These are phyloP conservation scores for Salix udensis DNA, from an alignment of 345 rosid species.

Conservation along the genomic window DNA sequence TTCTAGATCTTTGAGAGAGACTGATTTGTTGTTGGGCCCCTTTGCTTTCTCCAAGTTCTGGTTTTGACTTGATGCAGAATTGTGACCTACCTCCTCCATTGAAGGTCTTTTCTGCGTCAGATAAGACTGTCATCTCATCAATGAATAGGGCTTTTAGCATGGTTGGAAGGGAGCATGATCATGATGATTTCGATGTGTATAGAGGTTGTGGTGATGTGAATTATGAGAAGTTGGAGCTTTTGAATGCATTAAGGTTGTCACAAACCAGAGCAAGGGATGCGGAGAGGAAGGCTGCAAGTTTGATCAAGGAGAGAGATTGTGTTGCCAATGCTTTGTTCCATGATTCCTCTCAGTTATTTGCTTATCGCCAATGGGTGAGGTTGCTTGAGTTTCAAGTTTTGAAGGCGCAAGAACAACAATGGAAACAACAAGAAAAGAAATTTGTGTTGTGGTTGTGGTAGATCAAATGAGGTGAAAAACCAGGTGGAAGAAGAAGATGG, in stretches of 20 bases:
- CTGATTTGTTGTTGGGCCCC: slow-evolving; percentile 25
- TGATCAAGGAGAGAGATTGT: slow-evolving; percentile 40
- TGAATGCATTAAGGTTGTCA: slow-evolving; percentile 58
- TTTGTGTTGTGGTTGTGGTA: neutral
- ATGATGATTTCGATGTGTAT: neutral
- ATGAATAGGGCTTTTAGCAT: slow-evolving; percentile 15
- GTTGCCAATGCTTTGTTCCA: slow-evolving; percentile 30
- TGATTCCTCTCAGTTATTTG: slow-evolving; percentile 42
- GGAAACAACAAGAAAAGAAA: slow-evolving; percentile 3
- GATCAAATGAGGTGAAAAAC: neutral
- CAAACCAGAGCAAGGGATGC: slow-evolving; percentile 70
- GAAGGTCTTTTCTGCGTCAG: slow-evolving; percentile 39
- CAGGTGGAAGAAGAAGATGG: neutral
- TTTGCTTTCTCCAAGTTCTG: slow-evolving; percentile 15
- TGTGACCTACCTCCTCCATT: slow-evolving; percentile 60
- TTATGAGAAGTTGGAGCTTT: slow-evolving; percentile 40
- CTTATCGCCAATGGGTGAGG: slow-evolving; percentile 43
- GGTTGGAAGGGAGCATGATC: slow-evolving; percentile 4
- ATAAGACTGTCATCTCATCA: slow-evolving; percentile 20
- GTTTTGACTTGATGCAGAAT: slow-evolving; percentile 29
- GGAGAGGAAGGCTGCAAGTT: slow-evolving; percentile 39
- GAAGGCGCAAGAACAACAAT: slow-evolving; percentile 22
- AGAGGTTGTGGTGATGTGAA: slow-evolving; percentile 6
- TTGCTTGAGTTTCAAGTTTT: slow-evolving; percentile 49
- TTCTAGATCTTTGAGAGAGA: slow-evolving; percentile 7